These are phyloP conservation scores for Citrullus colocynthis DNA, from an alignment of 306 rosid species.

Conservation along the genomic window DNA sequence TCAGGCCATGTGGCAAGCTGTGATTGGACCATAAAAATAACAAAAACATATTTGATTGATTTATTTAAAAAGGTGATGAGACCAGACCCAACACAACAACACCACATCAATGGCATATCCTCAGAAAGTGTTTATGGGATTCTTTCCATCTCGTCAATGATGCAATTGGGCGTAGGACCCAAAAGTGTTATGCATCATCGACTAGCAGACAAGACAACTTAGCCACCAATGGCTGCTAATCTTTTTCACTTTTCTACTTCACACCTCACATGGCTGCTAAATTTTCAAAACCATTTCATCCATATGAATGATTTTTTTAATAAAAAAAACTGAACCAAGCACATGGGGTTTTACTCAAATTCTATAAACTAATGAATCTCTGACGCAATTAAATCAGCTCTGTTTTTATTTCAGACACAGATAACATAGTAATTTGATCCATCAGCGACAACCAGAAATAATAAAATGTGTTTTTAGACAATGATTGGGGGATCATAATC, in stretches of 20 bases:
- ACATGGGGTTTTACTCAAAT: slow-evolving; percentile 47
- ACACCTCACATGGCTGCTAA: background rate
- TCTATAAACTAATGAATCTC: slow-evolving; percentile 18
- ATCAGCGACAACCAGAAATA: background rate
- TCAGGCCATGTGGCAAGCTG: background rate
- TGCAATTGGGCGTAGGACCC: background rate
- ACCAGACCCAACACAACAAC: background rate
- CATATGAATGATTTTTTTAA: background rate
- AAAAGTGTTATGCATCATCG: slow-evolving; percentile 1
- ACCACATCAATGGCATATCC: slow-evolving; percentile 2
- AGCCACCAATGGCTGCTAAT: background rate
- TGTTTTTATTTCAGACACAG: slow-evolving; percentile 1
- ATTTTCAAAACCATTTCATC: background rate
- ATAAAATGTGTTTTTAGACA: slow-evolving; percentile 4
- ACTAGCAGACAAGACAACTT: slow-evolving; percentile 1
- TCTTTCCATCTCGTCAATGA: slow-evolving; percentile 4
- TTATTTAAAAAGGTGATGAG: background rate
- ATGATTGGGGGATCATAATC: slow-evolving; percentile 57
- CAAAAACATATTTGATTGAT: background rate
- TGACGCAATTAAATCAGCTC: slow-evolving; percentile 24
- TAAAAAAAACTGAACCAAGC: slow-evolving; percentile 32
- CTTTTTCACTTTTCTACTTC: background rate
- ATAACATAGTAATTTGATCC: slow-evolving; percentile 3
- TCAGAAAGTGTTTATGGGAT: slow-evolving; percentile 3
- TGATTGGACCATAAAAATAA: background rate